These are phyloP conservation scores for Penicillium taxi DNA, from an alignment of 495 filamentous ascomycete genomes.

Conservation along the genomic window DNA sequence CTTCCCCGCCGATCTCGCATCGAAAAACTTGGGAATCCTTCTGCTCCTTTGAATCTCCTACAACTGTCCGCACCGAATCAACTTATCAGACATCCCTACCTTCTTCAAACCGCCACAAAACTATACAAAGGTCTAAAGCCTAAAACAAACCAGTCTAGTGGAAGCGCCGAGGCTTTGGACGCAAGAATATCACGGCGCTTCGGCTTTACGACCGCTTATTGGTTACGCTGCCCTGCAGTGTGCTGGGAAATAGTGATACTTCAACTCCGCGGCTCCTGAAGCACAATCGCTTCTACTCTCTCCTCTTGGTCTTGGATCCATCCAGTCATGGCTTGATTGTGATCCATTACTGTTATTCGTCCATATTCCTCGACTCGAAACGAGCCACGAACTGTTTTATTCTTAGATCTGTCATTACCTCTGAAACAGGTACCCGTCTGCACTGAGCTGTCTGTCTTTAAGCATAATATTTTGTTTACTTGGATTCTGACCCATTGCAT, in stretches of 20 bases:
- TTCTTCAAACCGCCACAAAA: neutral
- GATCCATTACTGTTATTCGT: too few relatives aligned
- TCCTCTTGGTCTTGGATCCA: slow-evolving; percentile 6
- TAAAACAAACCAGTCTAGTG: slow-evolving; percentile 4
- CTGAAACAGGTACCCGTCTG: slow-evolving; percentile 19
- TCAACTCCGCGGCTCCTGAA: slow-evolving; percentile 19
- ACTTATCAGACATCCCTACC: neutral
- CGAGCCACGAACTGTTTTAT: slow-evolving; percentile 11
- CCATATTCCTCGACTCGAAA: slow-evolving; percentile 13
- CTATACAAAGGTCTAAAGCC: neutral
- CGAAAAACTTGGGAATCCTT: slow-evolving; percentile 7
- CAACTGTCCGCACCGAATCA: too few relatives aligned
- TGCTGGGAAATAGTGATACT: slow-evolving; percentile 12
- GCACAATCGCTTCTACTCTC: slow-evolving; percentile 11
- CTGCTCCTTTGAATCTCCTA: neutral
- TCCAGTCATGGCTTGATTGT: slow-evolving; percentile 9
- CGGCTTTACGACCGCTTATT: slow-evolving; percentile 13
- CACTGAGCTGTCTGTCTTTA: slow-evolving; percentile 15
- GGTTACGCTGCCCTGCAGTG: slow-evolving; percentile 13
- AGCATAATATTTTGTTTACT: slow-evolving; percentile 20
- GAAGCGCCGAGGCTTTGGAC: slow-evolving; percentile 16
- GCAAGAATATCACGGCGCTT: slow-evolving; percentile 19
- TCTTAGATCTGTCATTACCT: slow-evolving; percentile 22
- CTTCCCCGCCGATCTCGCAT: slow-evolving; percentile 17
- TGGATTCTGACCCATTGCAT: too few relatives aligned